These are phyloP conservation scores for Amborella trichopoda DNA, from an alignment of 164 flowering plant genomes.

Conservation along the genomic window DNA sequence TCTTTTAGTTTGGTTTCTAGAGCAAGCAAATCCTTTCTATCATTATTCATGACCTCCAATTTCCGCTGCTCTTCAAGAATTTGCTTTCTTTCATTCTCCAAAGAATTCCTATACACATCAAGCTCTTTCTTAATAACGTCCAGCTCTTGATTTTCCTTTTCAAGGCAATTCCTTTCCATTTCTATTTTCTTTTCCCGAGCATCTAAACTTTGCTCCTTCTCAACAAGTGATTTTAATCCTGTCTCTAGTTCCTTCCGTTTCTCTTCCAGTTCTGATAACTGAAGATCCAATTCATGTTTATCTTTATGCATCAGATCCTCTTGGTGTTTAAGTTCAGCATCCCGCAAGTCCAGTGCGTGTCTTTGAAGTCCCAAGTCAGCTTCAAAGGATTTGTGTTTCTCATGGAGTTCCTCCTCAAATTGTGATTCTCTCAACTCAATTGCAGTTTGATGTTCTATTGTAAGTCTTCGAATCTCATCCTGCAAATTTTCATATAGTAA, in stretches of 20 bases:
- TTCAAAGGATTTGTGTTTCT: constrained; percentile 44
- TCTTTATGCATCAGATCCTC: constrained; percentile 48
- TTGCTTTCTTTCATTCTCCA: constrained; percentile 44
- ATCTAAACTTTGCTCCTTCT: constrained; percentile 36
- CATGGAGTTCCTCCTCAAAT: constrained; percentile 54
- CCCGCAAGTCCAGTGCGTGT: constrained; percentile 70
- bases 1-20: constrained; percentile 73
- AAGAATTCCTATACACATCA: constrained; percentile 24
- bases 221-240: constrained; percentile 29
- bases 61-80: constrained; percentile 41
- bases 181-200: constrained; percentile 41
- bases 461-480: constrained; percentile 46
- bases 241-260: constrained; percentile 47
- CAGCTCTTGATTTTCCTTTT: constrained; percentile 53
- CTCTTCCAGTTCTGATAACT: constrained; percentile 31
- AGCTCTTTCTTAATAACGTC: constrained; percentile 29
- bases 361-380: constrained; percentile 66
- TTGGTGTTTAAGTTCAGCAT: constrained; percentile 51
- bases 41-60: constrained; percentile 46
- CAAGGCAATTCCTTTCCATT: constrained; percentile 21
- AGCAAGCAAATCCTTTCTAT: constrained; percentile 46
- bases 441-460: constrained; percentile 40
- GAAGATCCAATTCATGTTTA: constrained; percentile 54
- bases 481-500: constrained; percentile 18
- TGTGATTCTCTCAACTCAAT: constrained; percentile 35